phyloP scores from a whole-genome alignment of 2,329 filamentous ascomycete genomes.

The Aspergillus ustus region DNA sequence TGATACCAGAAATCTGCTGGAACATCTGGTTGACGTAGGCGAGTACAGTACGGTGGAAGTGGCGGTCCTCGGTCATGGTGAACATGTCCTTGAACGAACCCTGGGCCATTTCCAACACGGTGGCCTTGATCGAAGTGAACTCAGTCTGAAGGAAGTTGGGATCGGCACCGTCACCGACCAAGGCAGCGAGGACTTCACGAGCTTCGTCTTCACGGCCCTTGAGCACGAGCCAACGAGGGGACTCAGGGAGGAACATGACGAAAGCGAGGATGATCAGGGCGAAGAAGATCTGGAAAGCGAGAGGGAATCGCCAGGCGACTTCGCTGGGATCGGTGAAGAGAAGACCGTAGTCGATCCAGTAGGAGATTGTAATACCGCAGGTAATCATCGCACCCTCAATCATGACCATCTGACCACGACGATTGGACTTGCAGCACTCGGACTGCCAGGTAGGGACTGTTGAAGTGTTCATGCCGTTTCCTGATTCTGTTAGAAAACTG shows the following conservation, averaged over 20 bases:
- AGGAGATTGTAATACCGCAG: slow-evolving; percentile 55
- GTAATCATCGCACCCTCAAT: slow-evolving; percentile 58
- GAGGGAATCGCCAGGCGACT: slow-evolving; percentile 60
- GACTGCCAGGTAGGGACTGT: slow-evolving; percentile 59
- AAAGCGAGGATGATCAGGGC: slow-evolving; percentile 56
- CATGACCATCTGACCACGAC: slow-evolving; percentile 58
- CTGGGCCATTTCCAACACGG: slow-evolving; percentile 55
- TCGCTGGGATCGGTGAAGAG: slow-evolving; percentile 56
- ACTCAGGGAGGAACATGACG: slow-evolving; percentile 59
- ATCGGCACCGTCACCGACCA: slow-evolving; percentile 54
- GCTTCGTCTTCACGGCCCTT: slow-evolving; percentile 60
- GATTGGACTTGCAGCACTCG: slow-evolving; percentile 57
- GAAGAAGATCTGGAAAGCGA: slow-evolving; percentile 63
- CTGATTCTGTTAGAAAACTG: slow-evolving; percentile 1
- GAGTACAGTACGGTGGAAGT: slow-evolving; percentile 60
- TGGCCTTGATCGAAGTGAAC: slow-evolving; percentile 58
- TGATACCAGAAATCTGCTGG: slow-evolving; percentile 54
- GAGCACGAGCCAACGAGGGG: slow-evolving; percentile 62
- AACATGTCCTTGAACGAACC: slow-evolving; percentile 62
- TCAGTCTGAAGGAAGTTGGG: slow-evolving; percentile 52
- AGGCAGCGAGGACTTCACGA: slow-evolving; percentile 50
- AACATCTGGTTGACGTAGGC: slow-evolving; percentile 64
- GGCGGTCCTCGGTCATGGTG: slow-evolving; percentile 60
- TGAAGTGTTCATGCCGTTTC: slow-evolving; percentile 57
- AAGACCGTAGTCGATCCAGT: slow-evolving; percentile 59